Percentiles rank a stretch among this genome's conserved stretches.
These are phyloP conservation scores for Suhomyces xylopsoci DNA, from an alignment of 805 yeast species.

Conservation along the genomic window DNA sequence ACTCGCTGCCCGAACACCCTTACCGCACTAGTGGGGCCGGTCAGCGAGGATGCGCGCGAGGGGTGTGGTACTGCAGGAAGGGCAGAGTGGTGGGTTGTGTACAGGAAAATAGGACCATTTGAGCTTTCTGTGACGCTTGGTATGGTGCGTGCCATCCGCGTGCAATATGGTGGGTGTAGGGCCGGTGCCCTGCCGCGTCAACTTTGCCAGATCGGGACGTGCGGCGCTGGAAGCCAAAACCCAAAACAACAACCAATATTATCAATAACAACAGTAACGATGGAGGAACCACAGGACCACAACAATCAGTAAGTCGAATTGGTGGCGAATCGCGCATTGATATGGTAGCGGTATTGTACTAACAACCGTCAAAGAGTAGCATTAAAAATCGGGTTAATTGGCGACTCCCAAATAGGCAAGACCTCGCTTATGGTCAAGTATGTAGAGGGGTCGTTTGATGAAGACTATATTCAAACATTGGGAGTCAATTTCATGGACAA, in stretches of 20 bases:
- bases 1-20: neutral
- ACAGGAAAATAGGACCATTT: neutral
- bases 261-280: constrained; percentile 3
- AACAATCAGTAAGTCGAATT: constrained; percentile 35
- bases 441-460: constrained; percentile 92
- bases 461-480: constrained; percentile 86
- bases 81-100: neutral
- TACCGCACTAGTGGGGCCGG: neutral
- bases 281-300: constrained; percentile 25
- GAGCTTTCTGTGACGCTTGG: neutral
- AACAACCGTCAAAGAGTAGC: constrained; percentile 43
- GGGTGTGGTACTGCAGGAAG: neutral
- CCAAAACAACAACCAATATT: neutral
- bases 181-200: neutral
- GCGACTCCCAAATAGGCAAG: constrained; percentile 95
- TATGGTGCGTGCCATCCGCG: neutral
- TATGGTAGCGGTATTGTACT: neutral
- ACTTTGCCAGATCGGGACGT: neutral
- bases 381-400: constrained; percentile 86
- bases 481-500: constrained; percentile 97
- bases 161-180: neutral
- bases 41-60: neutral
- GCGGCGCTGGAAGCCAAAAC: neutral
- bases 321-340: neutral
- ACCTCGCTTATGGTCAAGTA: constrained; percentile 95